Evolutionary conservation across 768 basidiomycete genomes (phyloP).

Genomic region (Boletus rufocinnamomeus): DNA sequence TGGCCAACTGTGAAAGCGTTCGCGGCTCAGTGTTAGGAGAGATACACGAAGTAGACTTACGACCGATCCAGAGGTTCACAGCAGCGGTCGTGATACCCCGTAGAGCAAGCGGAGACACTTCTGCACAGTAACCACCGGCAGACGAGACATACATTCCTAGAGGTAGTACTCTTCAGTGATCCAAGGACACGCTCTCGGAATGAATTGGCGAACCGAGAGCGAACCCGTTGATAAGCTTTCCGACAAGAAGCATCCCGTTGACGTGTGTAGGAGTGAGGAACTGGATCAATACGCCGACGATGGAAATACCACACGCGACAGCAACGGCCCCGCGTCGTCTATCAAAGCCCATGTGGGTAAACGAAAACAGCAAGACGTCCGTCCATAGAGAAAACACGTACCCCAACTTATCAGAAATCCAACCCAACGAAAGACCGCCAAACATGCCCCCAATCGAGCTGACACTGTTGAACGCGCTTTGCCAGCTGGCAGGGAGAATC

Average conservation of each 20-base stretch:
- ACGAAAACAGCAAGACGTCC: too few relatives aligned
- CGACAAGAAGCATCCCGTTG: conserved; percentile 28
- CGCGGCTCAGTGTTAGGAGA: not conserved
- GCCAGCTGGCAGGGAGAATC: conserved; percentile 30
- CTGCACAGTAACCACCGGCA: conserved; percentile 29
- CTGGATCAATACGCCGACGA: conserved; percentile 26
- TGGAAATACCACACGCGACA: conserved; percentile 24
- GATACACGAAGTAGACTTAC: conserved; percentile 9
- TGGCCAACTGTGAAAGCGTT: conserved; percentile 20
- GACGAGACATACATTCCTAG: conserved; percentile 29
- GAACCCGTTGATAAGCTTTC: conserved; percentile 31
- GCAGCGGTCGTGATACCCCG: conserved; percentile 28
- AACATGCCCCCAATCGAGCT: conserved; percentile 30
- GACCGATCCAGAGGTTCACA: conserved; percentile 29
- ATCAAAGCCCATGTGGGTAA: not conserved
- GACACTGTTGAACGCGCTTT: conserved; percentile 30
- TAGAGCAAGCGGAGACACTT: conserved; percentile 32
- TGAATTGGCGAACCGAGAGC: conserved; percentile 19
- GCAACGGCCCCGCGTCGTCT: conserved; percentile 30
- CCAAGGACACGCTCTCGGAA: too few relatives aligned
- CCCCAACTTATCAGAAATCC: conserved; percentile 27
- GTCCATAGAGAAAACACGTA: not conserved
- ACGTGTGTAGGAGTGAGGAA: conserved; percentile 25
- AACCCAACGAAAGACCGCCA: conserved; percentile 28
- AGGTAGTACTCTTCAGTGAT: not conserved